phyloP scores from a whole-genome alignment of 176 grass and related monocot species.

The Avena insularis region DNA sequence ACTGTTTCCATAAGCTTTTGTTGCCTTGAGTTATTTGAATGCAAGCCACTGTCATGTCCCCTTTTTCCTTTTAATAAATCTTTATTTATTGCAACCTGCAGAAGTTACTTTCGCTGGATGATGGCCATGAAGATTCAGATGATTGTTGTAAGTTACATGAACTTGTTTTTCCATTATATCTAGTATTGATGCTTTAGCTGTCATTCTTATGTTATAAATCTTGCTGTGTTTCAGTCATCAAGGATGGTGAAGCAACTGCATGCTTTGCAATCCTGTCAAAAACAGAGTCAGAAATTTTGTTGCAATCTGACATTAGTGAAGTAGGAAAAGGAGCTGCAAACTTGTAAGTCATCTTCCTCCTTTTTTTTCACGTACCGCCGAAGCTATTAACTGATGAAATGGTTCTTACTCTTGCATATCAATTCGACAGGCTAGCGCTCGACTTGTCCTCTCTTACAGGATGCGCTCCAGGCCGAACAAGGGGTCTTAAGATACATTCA shows the following conservation, averaged over 20 bases:
- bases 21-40: constrained; percentile 4
- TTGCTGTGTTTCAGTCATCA: constrained; percentile 41
- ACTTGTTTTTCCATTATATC: neutral
- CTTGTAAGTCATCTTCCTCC: constrained; percentile 46
- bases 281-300: constrained; percentile 60
- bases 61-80: constrained; percentile 8
- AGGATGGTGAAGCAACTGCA: constrained; percentile 43
- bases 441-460: constrained; percentile 65
- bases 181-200: neutral
- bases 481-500: constrained; percentile 55
- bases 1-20: constrained; percentile 1
- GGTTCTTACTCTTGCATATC: constrained; percentile 26
- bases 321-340: constrained; percentile 47
- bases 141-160: constrained; percentile 54
- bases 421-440: constrained; percentile 55
- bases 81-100: constrained; percentile 49
- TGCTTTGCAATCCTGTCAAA: constrained; percentile 57
- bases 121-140: constrained; percentile 46
- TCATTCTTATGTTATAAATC: constrained; percentile 25
- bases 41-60: neutral
- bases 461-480: constrained; percentile 80
- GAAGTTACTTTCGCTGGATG: constrained; percentile 76
- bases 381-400: constrained; percentile 13
- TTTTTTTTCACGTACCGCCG: neutral
- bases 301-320: constrained; percentile 58